These are phyloP conservation scores for Agaricus blazei DNA, from an alignment of 768 basidiomycete species.

Conservation along the genomic window DNA sequence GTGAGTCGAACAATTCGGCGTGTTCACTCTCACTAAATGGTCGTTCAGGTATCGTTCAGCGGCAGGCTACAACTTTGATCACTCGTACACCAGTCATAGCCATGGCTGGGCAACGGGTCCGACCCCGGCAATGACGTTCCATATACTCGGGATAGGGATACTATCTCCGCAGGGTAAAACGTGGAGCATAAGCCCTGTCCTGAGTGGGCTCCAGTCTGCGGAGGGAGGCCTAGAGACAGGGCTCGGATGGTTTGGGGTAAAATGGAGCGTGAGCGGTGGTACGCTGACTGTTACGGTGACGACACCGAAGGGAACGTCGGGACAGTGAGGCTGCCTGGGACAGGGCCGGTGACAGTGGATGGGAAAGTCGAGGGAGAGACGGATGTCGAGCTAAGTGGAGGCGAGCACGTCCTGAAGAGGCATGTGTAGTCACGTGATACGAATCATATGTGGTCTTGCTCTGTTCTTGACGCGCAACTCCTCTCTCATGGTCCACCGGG, in stretches of 20 bases:
- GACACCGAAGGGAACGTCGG: conserved; percentile 4
- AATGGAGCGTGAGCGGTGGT: conserved; percentile 28
- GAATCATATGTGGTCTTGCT: background rate
- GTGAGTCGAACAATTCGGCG: conserved; percentile 21
- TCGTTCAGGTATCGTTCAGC: conserved; percentile 39
- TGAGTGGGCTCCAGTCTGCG: conserved; percentile 31
- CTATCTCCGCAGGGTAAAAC: conserved; percentile 39
- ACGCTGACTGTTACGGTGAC: background rate
- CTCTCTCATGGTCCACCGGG: conserved; percentile 5
- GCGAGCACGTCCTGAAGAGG: conserved; percentile 2
- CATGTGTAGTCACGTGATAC: conserved; percentile 1
- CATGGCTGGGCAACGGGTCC: conserved; percentile 59
- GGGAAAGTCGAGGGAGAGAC: background rate
- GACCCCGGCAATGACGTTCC: conserved; percentile 52
- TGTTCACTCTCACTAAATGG: background rate
- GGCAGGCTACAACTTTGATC: conserved; percentile 50
- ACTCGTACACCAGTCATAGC: conserved; percentile 51
- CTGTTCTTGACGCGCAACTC: background rate
- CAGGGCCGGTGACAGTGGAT: conserved; percentile 2
- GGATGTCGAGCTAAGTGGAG: background rate
- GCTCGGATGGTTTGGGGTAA: conserved; percentile 46
- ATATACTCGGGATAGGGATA: conserved; percentile 48
- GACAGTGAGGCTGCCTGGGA: conserved; percentile 3
- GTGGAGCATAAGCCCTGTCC: conserved; percentile 42
- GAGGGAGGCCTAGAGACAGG: conserved; percentile 51